Conservation (phyloP, 129 eudicot species). For the Helichrysum umbraculigerum region DNA sequence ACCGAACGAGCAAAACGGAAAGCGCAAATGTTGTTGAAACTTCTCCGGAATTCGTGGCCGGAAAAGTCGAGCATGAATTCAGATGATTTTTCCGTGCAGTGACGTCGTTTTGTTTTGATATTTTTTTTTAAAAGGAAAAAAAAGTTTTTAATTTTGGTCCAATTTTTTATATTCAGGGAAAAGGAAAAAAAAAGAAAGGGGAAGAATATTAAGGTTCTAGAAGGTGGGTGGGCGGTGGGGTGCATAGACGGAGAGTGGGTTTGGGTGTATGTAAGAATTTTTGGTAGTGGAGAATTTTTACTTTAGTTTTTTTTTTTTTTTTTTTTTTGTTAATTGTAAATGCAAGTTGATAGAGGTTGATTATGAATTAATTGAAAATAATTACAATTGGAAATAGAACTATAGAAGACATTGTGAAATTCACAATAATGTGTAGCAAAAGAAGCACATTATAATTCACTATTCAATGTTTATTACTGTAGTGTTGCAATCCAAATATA, state of each 20-base stretch:
- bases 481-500: no score
- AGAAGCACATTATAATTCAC: neutral
- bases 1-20: slow-evolving; percentile 86
- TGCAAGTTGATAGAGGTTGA: neutral
- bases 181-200: neutral
- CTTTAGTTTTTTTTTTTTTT: slow-evolving; percentile 2
- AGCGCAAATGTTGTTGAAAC: slow-evolving; percentile 87
- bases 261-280: slow-evolving; percentile 42
- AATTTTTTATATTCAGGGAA: slow-evolving; percentile 10
- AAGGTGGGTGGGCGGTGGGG: slow-evolving; percentile 25
- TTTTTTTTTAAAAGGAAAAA: neutral
- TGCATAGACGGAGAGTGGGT: slow-evolving; percentile 28
- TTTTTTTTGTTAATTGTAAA: neutral
- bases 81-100: slow-evolving; percentile 67
- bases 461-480: no score
- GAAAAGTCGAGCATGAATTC: slow-evolving; percentile 60
- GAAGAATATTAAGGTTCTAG: slow-evolving; percentile 20
- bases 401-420: no score
- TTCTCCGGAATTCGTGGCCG: slow-evolving; percentile 88
- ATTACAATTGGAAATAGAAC: neutral
- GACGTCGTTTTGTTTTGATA: slow-evolving; percentile 78
- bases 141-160: slow-evolving; percentile 3
- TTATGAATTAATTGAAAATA: slow-evolving; percentile 4
- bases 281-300: slow-evolving; percentile 17
- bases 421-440: neutral